A percentile compares a stretch with the other conserved stretches of the same genome.
These are phyloP conservation scores for Macrolepiota fuliginosa DNA, from an alignment of 768 basidiomycete genomes.

Conservation along the genomic window DNA sequence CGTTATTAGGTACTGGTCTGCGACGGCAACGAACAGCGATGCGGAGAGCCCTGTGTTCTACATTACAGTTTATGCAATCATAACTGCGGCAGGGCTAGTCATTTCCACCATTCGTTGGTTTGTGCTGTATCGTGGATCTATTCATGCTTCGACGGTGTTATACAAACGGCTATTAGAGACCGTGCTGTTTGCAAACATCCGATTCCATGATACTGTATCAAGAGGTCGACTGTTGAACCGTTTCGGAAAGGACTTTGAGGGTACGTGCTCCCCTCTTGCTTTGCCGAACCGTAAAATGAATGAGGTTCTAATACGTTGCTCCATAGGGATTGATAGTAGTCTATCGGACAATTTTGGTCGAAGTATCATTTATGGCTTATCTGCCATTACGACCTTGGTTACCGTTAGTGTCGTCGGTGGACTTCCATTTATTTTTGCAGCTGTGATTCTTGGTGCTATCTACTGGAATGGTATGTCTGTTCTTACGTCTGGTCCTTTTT, in stretches of 20 bases:
- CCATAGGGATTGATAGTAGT: constrained; percentile 72
- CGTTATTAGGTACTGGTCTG: constrained; percentile 52
- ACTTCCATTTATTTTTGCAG: constrained; percentile 64
- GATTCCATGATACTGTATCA: constrained; percentile 92
- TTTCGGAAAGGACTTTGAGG: constrained; percentile 91
- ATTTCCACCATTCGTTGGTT: constrained; percentile 65
- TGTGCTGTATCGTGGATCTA: constrained; percentile 79
- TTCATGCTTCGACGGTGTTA: constrained; percentile 73
- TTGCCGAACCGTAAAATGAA: background rate
- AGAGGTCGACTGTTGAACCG: constrained; percentile 81
- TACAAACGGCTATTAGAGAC: constrained; percentile 76
- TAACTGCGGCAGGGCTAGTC: constrained; percentile 39
- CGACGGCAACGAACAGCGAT: constrained; percentile 38
- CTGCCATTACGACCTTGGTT: constrained; percentile 65
- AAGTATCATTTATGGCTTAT: constrained; percentile 69
- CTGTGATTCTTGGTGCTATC: constrained; percentile 49
- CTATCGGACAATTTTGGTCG: constrained; percentile 86
- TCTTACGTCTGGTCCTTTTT: background rate
- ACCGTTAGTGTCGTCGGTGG: constrained; percentile 83
- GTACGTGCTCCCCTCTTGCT: constrained; percentile 17
- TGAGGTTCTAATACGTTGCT: constrained; percentile 14
- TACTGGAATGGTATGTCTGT: constrained; percentile 66
- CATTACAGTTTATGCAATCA: constrained; percentile 65
- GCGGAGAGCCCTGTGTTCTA: constrained; percentile 54
- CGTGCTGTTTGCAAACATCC: constrained; percentile 83